These are phyloP conservation scores for Penicillium oxalicum DNA, from an alignment of 2,329 filamentous ascomycete species.

Conservation along the genomic window DNA sequence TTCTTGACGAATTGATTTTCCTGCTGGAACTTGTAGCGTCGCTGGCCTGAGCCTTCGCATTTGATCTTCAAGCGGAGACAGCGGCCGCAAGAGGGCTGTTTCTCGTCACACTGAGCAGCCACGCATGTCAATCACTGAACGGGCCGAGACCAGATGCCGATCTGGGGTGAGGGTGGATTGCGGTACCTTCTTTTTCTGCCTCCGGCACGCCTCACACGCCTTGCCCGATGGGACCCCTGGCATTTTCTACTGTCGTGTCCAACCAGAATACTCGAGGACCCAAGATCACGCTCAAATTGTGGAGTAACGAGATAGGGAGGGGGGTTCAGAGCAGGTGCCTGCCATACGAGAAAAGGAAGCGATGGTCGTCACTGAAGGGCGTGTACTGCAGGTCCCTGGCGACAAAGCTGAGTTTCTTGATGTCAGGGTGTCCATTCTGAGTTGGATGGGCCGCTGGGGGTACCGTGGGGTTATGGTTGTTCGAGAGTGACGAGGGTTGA, in stretches of 20 bases:
- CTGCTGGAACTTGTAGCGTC: slow-evolving; percentile 48
- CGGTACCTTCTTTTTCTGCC: slow-evolving; percentile 50
- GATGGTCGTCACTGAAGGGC: too few relatives aligned
- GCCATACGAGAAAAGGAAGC: too few relatives aligned
- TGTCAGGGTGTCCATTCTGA: slow-evolving; percentile 1
- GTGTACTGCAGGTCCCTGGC: too few relatives aligned
- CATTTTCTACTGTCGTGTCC: slow-evolving; percentile 29
- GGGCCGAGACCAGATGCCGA: too few relatives aligned
- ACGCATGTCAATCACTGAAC: not conserved
- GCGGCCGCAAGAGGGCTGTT: slow-evolving; percentile 41
- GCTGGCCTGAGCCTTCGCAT: slow-evolving; percentile 44
- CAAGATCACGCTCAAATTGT: not conserved
- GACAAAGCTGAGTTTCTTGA: too few relatives aligned
- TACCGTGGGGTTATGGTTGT: not conserved
- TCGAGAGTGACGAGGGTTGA: slow-evolving; percentile 5
- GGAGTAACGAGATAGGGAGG: not conserved
- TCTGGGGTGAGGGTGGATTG: not conserved
- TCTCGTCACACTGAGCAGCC: slow-evolving; percentile 43
- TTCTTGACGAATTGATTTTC: slow-evolving; percentile 15
- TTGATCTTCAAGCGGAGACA: slow-evolving; percentile 42
- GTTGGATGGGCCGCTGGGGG: not conserved
- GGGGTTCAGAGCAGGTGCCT: too few relatives aligned
- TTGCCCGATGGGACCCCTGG: slow-evolving; percentile 48
- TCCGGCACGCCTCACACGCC: slow-evolving; percentile 48
- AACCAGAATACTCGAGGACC: not conserved